phyloP scores from a whole-genome alignment of 345 rosid genomes.

The Combretum micranthum region DNA sequence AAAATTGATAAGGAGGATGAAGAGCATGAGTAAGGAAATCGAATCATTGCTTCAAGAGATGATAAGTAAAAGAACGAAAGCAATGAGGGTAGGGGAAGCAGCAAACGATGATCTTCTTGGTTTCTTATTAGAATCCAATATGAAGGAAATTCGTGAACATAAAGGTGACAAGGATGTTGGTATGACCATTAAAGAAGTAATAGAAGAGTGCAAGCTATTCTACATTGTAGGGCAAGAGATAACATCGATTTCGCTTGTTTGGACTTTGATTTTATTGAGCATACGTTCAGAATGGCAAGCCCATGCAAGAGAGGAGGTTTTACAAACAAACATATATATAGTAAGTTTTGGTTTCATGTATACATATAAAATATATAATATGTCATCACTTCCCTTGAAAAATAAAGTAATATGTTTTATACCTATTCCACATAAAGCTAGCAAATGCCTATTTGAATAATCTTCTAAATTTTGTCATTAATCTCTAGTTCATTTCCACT shows the following conservation, averaged over 20 bases:
- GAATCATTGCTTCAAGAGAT: slow-evolving; percentile 26
- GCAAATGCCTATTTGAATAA: too few relatives aligned
- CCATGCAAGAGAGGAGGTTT: slow-evolving; percentile 46
- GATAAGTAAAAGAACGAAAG: slow-evolving; percentile 24
- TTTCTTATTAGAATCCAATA: slow-evolving; percentile 13
- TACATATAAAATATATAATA: too few relatives aligned
- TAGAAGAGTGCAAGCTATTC: slow-evolving; percentile 59
- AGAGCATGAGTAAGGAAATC: slow-evolving; percentile 23
- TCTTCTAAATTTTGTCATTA: too few relatives aligned
- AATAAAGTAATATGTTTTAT: too few relatives aligned
- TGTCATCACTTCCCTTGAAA: too few relatives aligned
- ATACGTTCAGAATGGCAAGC: slow-evolving; percentile 48
- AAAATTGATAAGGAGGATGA: slow-evolving; percentile 33
- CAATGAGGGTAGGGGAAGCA: slow-evolving; percentile 22
- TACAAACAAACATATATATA: too few relatives aligned
- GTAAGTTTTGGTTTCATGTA: too few relatives aligned
- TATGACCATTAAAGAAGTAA: slow-evolving; percentile 11
- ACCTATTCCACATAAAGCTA: too few relatives aligned
- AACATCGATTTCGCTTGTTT: slow-evolving; percentile 36
- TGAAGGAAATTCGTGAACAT: slow-evolving; percentile 5
- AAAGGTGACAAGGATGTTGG: background rate
- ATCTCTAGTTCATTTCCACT: too few relatives aligned
- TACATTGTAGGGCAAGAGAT: slow-evolving; percentile 63
- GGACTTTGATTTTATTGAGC: slow-evolving; percentile 45
- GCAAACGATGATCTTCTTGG: slow-evolving; percentile 20